Evolutionary conservation across 306 rosid species (phyloP), one percentile per base, ranked within the genome.

Genomic region (Cucurbita ficifolia): DNA sequence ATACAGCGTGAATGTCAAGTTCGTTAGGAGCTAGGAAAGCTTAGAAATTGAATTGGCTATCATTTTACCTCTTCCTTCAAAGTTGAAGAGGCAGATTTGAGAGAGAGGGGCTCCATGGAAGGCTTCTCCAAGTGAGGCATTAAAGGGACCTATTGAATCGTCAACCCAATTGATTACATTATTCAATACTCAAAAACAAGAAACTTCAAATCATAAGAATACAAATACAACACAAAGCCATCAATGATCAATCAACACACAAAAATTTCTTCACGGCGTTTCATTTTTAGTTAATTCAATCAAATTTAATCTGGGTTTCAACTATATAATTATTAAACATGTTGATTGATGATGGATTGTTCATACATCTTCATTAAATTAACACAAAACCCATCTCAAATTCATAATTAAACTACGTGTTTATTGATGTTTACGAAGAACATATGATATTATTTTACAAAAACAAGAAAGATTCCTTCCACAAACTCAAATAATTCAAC

Each of bases 61-160:
- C 3, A 45, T 45, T 29, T 29, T 45, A 45, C 49, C 49, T 65
- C 89, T 87, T 86, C 97, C 72, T 83, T 89, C 81, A 58, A 77
- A 58, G 67, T 71, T 49, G 87, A 54, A 22, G 83, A 73, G 67
- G 73, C 73, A 35, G 88, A 83, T 75, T 81, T 42, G 24, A 29
- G 52, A 72, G 84, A 65, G 56, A 51, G 80, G 24, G 82, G 73
- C 63, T 83, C 93, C 72, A 22, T 73, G 4, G 74, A 79, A 70
- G 88, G 79, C 61, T 74, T 81, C 70, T 82, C 83, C 16, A 49
- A 60, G 22, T 45, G 61, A 39, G 35, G 78, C 60, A 67, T 43
- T 10, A 76, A 73, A n/a, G 81, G 21, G 22, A 79, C 78, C 97
- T 88, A 81, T 13, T 48, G 1, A 55, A 19, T 21, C 36, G 22